Evolutionary conservation across 139 green algal genomes (phyloP), one percentile per base, ranked within the genome.

Genomic region (Spirogloea muscicola): DNA sequence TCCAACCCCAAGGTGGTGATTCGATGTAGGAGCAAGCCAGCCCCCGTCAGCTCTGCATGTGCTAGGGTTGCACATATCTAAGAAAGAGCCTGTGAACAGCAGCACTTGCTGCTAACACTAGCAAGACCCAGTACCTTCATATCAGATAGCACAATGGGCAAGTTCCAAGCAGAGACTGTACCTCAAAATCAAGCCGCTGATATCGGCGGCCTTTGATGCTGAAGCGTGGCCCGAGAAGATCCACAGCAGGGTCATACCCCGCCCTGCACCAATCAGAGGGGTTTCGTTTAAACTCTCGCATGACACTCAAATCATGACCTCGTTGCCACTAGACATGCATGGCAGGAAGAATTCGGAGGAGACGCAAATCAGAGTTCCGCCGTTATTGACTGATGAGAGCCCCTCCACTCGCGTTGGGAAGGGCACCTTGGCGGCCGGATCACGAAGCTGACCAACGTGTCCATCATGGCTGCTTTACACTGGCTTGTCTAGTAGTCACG

Each of bases 381-480:
- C 33, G 18, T 51, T 16, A 27, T 25, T 25, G 60, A 21, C 16
- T 7, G 10, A 68, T 6, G 34, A 51, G 34, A 49, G 25, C 18
- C 57, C 29, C 57, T 39, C 25, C 57, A 63, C n/a, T 3, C 3
- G 3, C 3, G 10, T n/a, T 27, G 49, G 49, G 16, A 60, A 29
- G 49, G 49, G 18, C 27, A 77, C 69, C 69, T 59, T 37, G 74
- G 74, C 27, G 74, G 74, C 21, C 66, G 51, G 46, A 82, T 82
- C 2, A 82, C 68, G 39, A 82, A 80, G 36, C 61, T 82, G 27
- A 82, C 68, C 13, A 82, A 34, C 29, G 78, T 46, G 13, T 82
- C 74, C 38, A 82, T 78, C 69, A 77, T 77, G 39, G 42, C 46
- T 65, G 44, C 21, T 31, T 55, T 21, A 55, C 21, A 55, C 21